phyloP scores from a whole-genome alignment of 495 filamentous ascomycete genomes.

The Neurospora sp. region DNA sequence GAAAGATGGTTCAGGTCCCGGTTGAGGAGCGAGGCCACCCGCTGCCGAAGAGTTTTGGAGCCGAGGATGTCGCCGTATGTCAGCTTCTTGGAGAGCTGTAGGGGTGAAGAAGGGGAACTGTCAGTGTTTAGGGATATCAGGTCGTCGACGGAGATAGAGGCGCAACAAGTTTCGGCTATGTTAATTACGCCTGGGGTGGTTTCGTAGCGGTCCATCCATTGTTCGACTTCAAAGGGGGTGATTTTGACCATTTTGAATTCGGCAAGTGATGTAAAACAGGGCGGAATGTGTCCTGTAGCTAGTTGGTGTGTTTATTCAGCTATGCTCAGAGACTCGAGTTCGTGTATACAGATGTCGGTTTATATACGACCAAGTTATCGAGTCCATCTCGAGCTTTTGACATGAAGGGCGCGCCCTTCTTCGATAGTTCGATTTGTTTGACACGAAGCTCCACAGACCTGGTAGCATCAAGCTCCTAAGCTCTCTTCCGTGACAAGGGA shows the following conservation, averaged over 20 bases:
- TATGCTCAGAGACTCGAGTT: not conserved
- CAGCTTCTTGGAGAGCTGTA: conserved; percentile 36
- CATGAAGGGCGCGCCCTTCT: not conserved
- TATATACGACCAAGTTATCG: not conserved
- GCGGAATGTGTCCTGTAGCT: not conserved
- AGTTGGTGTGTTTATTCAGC: not conserved
- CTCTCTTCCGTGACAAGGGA: not conserved
- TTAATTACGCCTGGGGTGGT: conserved; percentile 61
- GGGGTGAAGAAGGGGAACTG: conserved; percentile 24
- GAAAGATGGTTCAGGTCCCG: not conserved
- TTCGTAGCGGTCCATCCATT: conserved; percentile 92
- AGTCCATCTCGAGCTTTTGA: not conserved
- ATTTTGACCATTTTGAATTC: conserved; percentile 49
- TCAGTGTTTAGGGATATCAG: conserved; percentile 52
- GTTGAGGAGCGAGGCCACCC: conserved; percentile 17
- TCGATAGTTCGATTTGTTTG: not conserved
- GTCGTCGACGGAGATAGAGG: conserved; percentile 68
- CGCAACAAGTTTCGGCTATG: conserved; percentile 78
- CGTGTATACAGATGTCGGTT: not conserved
- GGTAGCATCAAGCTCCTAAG: not conserved
- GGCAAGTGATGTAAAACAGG: not conserved
- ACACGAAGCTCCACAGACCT: not conserved
- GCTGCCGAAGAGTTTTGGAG: conserved; percentile 15
- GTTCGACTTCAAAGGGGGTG: conserved; percentile 65
- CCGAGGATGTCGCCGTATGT: conserved; percentile 28